A percentile compares a stretch with the other conserved stretches of the same genome.
phyloP scores from a whole-genome alignment of 352 stramenopile genomes.

The Phytophthora vignae region DNA sequence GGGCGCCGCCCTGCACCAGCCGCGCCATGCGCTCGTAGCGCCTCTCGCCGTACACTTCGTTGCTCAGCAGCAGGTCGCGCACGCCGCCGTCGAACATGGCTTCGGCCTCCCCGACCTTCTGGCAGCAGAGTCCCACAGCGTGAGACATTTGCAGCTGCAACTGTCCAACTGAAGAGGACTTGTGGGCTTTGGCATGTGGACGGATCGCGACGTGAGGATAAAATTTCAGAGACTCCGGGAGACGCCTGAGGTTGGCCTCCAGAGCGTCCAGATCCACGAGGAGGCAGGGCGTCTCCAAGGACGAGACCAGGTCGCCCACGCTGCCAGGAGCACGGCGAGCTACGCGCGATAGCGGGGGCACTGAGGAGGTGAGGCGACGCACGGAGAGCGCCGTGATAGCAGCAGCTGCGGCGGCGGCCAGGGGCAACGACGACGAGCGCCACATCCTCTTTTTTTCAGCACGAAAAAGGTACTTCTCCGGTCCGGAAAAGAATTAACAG shows the following conservation, averaged over 20 bases:
- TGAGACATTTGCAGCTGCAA: slow-evolving; percentile 58
- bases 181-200: slow-evolving; percentile 81
- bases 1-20: slow-evolving; percentile 45
- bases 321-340: slow-evolving; percentile 29
- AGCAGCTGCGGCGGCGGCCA: slow-evolving; percentile 13
- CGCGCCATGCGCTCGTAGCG: slow-evolving; percentile 64
- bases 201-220: slow-evolving; percentile 52
- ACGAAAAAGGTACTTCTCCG: too few species aligned
- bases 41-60: slow-evolving; percentile 59
- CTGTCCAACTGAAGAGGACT: slow-evolving; percentile 57
- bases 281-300: slow-evolving; percentile 71
- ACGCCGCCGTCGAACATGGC: slow-evolving; percentile 72
- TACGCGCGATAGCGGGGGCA: slow-evolving; percentile 4
- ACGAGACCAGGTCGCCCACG: slow-evolving; percentile 47
- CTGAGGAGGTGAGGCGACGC: slow-evolving; percentile 8
- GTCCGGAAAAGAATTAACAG: too few species aligned
- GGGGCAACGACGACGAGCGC: slow-evolving; percentile 21
- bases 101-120: slow-evolving; percentile 78
- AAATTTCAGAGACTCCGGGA: slow-evolving; percentile 46
- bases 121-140: slow-evolving; percentile 66
- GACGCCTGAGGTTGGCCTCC: slow-evolving; percentile 55
- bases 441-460: slow-evolving; percentile 17
- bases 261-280: slow-evolving; percentile 72
- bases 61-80: slow-evolving; percentile 70
- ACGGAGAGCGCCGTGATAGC: slow-evolving; percentile 19